A percentile compares a stretch with the other conserved stretches of the same genome.
These are phyloP conservation scores for Erysimum cheiranthoides DNA, from an alignment of 345 rosid genomes.

Conservation along the genomic window DNA sequence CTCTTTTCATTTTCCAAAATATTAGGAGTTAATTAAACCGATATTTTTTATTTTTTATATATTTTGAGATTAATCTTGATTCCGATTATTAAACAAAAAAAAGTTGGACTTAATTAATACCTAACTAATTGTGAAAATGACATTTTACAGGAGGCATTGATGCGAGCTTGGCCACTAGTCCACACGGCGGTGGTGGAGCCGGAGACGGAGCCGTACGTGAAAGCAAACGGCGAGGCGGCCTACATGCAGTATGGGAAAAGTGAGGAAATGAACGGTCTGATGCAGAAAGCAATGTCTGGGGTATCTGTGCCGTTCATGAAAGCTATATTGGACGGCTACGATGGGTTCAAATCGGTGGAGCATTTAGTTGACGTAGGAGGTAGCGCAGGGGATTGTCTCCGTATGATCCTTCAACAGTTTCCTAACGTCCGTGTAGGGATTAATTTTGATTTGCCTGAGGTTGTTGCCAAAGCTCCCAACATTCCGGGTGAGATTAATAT, in stretches of 20 bases:
- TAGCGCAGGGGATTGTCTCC: constrained; percentile 90
- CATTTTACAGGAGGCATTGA: constrained; percentile 59
- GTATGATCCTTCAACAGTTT: constrained; percentile 69
- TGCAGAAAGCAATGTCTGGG: constrained; percentile 93
- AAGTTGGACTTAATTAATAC: not conserved
- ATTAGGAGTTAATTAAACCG: not conserved
- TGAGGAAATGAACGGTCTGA: constrained; percentile 82
- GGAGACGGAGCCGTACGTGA: constrained; percentile 70
- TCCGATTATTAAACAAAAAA: not conserved
- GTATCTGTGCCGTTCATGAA: constrained; percentile 90
- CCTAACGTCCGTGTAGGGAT: constrained; percentile 60
- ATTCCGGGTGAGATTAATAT: constrained; percentile 61
- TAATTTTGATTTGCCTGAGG: constrained; percentile 91
- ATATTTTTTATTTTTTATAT: not conserved
- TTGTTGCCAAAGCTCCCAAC: constrained; percentile 72
- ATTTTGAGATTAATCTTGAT: not conserved
- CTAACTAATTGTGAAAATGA: not conserved
- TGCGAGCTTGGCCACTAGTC: constrained; percentile 80
- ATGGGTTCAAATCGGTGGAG: constrained; percentile 64
- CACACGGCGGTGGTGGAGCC: constrained; percentile 82
- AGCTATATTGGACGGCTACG: constrained; percentile 66
- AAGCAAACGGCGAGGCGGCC: constrained; percentile 74
- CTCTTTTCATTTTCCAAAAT: not conserved
- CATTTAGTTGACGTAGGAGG: constrained; percentile 91
- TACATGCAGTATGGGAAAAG: constrained; percentile 74